Evolutionary conservation across 1,284 basidiomycete species (phyloP).

Genomic region (Porogramme epimiltina): DNA sequence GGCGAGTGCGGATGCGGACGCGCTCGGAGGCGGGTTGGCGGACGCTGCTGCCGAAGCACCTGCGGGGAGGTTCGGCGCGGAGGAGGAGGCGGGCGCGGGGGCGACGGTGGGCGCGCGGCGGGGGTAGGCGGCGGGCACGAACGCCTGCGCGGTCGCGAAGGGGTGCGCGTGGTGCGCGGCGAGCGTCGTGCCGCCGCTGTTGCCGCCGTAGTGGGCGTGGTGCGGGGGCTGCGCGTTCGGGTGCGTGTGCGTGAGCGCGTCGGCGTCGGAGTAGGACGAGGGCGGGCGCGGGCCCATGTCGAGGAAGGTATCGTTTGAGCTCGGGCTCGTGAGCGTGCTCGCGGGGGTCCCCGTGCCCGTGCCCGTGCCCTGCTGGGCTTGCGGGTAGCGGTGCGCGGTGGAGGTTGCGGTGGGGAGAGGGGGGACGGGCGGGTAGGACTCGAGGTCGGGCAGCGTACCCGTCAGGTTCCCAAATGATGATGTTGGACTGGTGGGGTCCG

Average conservation of each 20-base stretch:
- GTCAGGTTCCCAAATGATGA: slow-evolving; percentile 20
- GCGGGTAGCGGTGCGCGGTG: neutral
- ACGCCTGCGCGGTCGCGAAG: slow-evolving; percentile 17
- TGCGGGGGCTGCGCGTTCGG: neutral
- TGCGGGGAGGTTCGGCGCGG: neutral
- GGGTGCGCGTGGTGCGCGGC: slow-evolving; percentile 15
- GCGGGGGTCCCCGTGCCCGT: neutral
- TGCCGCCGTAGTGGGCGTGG: no score
- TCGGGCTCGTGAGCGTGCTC: neutral
- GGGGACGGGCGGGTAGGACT: neutral
- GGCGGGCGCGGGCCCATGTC: slow-evolving; percentile 3
- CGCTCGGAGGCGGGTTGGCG: slow-evolving; percentile 1
- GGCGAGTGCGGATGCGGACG: slow-evolving; percentile 6
- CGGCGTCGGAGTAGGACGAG: neutral
- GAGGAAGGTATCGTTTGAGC: slow-evolving; percentile 9
- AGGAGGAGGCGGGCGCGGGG: neutral
- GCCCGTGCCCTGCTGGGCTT: neutral
- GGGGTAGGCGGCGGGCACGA: neutral
- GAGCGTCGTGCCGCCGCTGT: neutral
- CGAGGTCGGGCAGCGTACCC: slow-evolving; percentile 16
- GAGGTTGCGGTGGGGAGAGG: neutral
- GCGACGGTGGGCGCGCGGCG: slow-evolving; percentile 8
- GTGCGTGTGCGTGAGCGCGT: neutral
- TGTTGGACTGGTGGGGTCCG: slow-evolving; percentile 11
- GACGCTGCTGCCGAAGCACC: no score